These are phyloP conservation scores for Nasturtium officinale DNA, from an alignment of 345 rosid genomes.

Conservation along the genomic window DNA sequence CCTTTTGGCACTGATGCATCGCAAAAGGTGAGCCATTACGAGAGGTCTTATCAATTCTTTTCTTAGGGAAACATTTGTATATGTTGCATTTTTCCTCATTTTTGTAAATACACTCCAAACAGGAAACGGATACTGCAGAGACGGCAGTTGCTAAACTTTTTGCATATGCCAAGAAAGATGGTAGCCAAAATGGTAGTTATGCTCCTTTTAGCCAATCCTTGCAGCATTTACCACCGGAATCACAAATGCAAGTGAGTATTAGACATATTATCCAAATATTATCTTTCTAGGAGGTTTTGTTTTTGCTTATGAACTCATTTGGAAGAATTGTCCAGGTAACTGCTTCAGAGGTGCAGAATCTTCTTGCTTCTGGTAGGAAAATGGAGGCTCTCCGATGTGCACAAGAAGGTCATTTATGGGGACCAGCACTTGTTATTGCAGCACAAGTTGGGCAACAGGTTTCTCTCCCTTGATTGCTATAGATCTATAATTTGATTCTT, in stretches of 20 bases:
- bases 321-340: constrained; percentile 57
- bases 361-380: constrained; percentile 93
- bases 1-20: constrained; percentile 76
- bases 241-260: constrained; percentile 72
- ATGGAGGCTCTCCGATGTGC: constrained; percentile 81
- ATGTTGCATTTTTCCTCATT: constrained; percentile 12
- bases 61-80: constrained; percentile 8
- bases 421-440: constrained; percentile 95
- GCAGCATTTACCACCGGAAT: constrained; percentile 84
- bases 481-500: neutral
- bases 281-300: constrained; percentile 1
- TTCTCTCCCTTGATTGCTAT: constrained; percentile 31
- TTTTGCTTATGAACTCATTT: constrained; percentile 25
- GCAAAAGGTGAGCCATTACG: constrained; percentile 54
- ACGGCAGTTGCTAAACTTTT: constrained; percentile 93
- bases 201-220: constrained; percentile 67
- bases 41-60: constrained; percentile 2
- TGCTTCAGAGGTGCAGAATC: constrained; percentile 89
- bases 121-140: constrained; percentile 92
- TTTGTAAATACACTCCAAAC: constrained; percentile 21
- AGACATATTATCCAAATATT: constrained; percentile 7
- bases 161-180: constrained; percentile 74
- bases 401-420: constrained; percentile 97
- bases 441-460: constrained; percentile 98
- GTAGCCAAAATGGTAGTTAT: constrained; percentile 51